Evolutionary conservation across 768 basidiomycete genomes (phyloP).

Genomic region (Leccinum rimulosum): DNA sequence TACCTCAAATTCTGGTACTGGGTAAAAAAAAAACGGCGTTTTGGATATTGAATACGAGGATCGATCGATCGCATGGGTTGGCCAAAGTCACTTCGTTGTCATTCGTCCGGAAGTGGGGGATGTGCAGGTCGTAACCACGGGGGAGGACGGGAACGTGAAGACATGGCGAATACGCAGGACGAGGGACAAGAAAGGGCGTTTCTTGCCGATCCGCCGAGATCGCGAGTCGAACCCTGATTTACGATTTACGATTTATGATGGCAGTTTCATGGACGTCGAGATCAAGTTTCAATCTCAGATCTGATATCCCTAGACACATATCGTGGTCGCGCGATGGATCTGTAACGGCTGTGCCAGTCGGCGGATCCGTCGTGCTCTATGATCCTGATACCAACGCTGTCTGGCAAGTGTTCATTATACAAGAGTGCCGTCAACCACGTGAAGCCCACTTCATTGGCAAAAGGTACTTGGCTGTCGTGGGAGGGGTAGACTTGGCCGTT

Average conservation of each 20-base stretch:
- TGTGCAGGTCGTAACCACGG: slow-evolving; percentile 65
- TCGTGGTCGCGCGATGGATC: slow-evolving; percentile 88
- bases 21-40: slow-evolving; percentile 57
- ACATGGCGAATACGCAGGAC: slow-evolving; percentile 66
- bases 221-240: not conserved
- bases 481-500: slow-evolving; percentile 49
- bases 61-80: slow-evolving; percentile 83
- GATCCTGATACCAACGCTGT: slow-evolving; percentile 62
- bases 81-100: slow-evolving; percentile 57
- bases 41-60: slow-evolving; percentile 83
- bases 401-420: slow-evolving; percentile 55
- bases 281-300: slow-evolving; percentile 67
- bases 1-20: slow-evolving; percentile 92
- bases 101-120: slow-evolving; percentile 50
- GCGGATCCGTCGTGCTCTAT: slow-evolving; percentile 68
- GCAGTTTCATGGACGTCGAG: slow-evolving; percentile 72
- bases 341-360: slow-evolving; percentile 72
- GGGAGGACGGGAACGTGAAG: slow-evolving; percentile 74
- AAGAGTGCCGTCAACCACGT: slow-evolving; percentile 46
- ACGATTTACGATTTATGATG: too few relatives aligned
- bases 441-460: slow-evolving; percentile 65
- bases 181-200: slow-evolving; percentile 42
- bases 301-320: too few relatives aligned
- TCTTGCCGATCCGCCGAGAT: not conserved
- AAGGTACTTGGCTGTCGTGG: slow-evolving; percentile 57